phyloP scores from a whole-genome alignment of 208 protist species.

The Trypanosomatidae sp. region DNA sequence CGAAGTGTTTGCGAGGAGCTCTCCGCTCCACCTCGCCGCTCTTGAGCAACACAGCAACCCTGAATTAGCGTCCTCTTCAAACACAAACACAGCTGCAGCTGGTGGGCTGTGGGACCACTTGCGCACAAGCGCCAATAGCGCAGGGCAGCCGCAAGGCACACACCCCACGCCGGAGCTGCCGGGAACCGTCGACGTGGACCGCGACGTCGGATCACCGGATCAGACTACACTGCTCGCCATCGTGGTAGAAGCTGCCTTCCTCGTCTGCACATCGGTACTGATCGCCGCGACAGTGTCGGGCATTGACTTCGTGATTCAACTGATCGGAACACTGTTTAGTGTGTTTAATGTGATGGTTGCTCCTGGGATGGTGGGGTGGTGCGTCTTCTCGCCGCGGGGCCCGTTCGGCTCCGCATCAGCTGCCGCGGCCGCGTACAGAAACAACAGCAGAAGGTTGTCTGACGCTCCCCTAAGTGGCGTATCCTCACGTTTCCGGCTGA shows the following conservation, averaged over 20 bases:
- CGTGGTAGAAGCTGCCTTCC: conserved; percentile 56
- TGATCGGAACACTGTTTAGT: conserved; percentile 63
- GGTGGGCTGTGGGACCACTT: background rate
- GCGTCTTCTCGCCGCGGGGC: conserved; percentile 39
- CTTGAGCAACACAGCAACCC: background rate
- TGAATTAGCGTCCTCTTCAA: background rate
- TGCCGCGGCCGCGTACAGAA: conserved; percentile 2
- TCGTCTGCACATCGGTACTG: conserved; percentile 49
- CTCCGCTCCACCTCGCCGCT: background rate
- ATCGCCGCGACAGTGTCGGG: conserved; percentile 51
- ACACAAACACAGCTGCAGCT: background rate
- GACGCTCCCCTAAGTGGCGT: background rate
- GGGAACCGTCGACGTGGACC: conserved; percentile 36
- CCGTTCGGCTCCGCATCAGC: conserved; percentile 18
- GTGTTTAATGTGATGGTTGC: conserved; percentile 64
- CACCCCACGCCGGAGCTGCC: background rate
- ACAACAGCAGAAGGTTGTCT: background rate
- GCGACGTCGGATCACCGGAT: conserved; percentile 69
- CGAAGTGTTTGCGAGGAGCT: conserved; percentile 17
- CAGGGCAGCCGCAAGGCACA: background rate
- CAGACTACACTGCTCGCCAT: conserved; percentile 68
- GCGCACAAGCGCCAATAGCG: background rate
- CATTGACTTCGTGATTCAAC: conserved; percentile 68
- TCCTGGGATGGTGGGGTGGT: conserved; percentile 57
- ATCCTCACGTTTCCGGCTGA: conserved; percentile 23